Base-by-base conservation (phyloP, 1,284 basidiomycete genomes). In the Marasmius oreades region DNA sequence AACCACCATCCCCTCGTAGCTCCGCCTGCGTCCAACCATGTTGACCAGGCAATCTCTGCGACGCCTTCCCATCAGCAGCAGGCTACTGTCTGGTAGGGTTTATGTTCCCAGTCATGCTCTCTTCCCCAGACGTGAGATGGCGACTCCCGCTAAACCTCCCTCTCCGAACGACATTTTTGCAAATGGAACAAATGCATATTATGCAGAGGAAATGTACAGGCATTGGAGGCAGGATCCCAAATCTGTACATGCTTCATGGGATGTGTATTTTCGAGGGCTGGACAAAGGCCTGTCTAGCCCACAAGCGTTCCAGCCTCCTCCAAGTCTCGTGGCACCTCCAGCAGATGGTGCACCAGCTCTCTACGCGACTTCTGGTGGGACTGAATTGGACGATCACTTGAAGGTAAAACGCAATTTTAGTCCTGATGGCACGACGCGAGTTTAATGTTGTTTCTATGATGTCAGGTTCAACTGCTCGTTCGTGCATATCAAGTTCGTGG, bases 401-500 rank as follows among this genome's bases (percentile, higher is more conserved):
- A 99, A 98, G 82, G 94, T 93, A 59, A 55, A 31, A 10, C 28
- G 4, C 77, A 61, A 2, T 5, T 33, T 47, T 5, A 18, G 28
- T 55, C 14, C 44, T 36, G 59, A 42, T 55, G 18, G 50, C 34
- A 18, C 28, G 8, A 39, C 10, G 23, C 22, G n/a, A 31, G 22
- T 47, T 52, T 42, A 55, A 53, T 23, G 45, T 33, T 26, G 56
- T 33, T 23, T 23, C 43, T 53, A 43, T 60, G 7, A 50, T 62
- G 47, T 54, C 61, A 97, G 95, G 88, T 94, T 22, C 95, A 98
- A 90, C 82, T 98, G 33, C 86, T 98, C 61, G 93, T 98, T 57
- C 90, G 96, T 64, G 96, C 97, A 6, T 99, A 97, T 76, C 96
- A 99, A 86, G 96, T 99, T 28, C 92, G 95, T 57, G 96, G 97